Base-by-base conservation (phyloP, 495 filamentous ascomycete genomes). In the Neurospora sublineolata region DNA sequence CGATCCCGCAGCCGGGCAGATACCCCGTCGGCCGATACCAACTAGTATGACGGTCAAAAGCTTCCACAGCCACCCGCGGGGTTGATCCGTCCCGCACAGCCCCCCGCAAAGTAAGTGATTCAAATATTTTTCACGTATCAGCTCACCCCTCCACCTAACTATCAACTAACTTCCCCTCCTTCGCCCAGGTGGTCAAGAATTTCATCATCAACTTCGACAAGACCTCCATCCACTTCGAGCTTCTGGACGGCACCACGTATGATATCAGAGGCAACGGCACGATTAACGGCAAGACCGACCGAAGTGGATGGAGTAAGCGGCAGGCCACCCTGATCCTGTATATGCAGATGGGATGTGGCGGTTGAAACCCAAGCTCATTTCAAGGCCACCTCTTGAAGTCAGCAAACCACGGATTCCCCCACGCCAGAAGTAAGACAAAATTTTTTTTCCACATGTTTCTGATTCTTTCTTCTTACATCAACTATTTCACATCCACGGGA, bases 111-210 rank as follows among this genome's bases (percentile, higher is more conserved):
- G 23, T 30, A 58, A 30, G 46, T n/a, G 14, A 11, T 30, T 14
- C 23, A 14, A 16, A 6, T 46, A 0, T 20, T 9, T n/a, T 23
- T n/a, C 42, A 20, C 23, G 27, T 58, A 14, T 11, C 12, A 23
- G 2, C 46, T 58, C 23, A 58, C 11, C 23, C 23, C 11, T 6
- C 11, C 0, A 8, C 30, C 20, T 0, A 3, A 58, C 20, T 30
- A 0, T 30, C 23, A 58, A 30, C 46, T 16, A 30, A 58, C 46
- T 30, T 3, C 3, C 0, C 5, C 11, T 16, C 5, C 0, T 58
- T 58, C 0, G 0, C 0, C 46, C 20, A 58, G 46, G 11, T 16
- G 0, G 11, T 0, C 46, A 30, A 23, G 46, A 16, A 58, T 0
- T 1, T 7, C 46, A 58, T 58, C 11, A 30, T 58, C 23, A 11